These are phyloP conservation scores for Blakeslea trispora DNA, from an alignment of 371 early-diverging fungal species.

Conservation along the genomic window DNA sequence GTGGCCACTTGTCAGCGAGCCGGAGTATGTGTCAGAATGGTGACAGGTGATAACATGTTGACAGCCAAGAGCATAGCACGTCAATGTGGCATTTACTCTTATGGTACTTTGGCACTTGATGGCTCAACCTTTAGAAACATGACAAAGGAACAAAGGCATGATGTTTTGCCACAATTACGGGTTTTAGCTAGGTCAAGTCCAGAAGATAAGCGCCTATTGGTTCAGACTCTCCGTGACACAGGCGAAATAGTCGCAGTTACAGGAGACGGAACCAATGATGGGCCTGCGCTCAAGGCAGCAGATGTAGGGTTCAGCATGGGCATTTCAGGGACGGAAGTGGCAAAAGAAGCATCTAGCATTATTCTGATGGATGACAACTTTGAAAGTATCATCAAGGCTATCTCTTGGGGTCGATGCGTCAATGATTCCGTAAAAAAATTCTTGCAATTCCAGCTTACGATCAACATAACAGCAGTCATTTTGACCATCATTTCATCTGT, in stretches of 20 bases:
- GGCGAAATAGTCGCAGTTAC: slow-evolving; percentile 82
- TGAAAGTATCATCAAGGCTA: slow-evolving; percentile 72
- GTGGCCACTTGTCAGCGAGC: slow-evolving; percentile 69
- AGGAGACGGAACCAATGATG: slow-evolving; percentile 83
- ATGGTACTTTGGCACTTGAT: slow-evolving; percentile 66
- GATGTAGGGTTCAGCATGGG: slow-evolving; percentile 88
- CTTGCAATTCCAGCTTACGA: slow-evolving; percentile 79
- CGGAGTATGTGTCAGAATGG: slow-evolving; percentile 84
- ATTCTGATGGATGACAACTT: slow-evolving; percentile 85
- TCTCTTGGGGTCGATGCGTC: slow-evolving; percentile 81
- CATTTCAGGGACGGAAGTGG: slow-evolving; percentile 79
- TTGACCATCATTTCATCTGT: slow-evolving; percentile 69
- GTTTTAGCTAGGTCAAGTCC: slow-evolving; percentile 79
- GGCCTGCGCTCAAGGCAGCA: slow-evolving; percentile 77
- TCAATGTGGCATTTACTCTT: slow-evolving; percentile 67
- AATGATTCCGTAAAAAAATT: slow-evolving; percentile 82
- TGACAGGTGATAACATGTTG: slow-evolving; percentile 79
- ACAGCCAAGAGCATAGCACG: slow-evolving; percentile 77
- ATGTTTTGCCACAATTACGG: slow-evolving; percentile 61
- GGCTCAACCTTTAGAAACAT: slow-evolving; percentile 70
- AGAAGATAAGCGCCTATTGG: slow-evolving; percentile 75
- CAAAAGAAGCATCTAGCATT: slow-evolving; percentile 81
- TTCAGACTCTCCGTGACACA: slow-evolving; percentile 58
- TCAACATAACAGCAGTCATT: slow-evolving; percentile 74
- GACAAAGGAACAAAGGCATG: slow-evolving; percentile 49